Conservation (phyloP, 345 rosid species). For the Populus euphratica region DNA sequence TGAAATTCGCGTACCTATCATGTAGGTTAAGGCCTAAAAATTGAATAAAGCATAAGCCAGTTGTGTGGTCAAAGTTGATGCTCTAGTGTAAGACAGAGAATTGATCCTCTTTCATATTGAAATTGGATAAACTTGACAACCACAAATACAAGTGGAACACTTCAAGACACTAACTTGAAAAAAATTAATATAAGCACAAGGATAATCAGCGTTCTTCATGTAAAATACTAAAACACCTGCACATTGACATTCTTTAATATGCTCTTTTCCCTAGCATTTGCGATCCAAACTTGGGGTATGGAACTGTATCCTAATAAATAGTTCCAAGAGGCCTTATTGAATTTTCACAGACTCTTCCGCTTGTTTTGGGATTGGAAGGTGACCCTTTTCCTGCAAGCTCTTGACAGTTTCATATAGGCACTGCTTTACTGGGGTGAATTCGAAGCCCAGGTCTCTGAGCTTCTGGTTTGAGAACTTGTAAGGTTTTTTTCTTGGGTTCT, state of each 20-base stretch:
- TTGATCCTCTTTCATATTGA: background rate
- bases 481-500: slow-evolving; percentile 67
- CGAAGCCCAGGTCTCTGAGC: slow-evolving; percentile 74
- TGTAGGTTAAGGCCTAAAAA: too few species aligned
- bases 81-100: too few species aligned
- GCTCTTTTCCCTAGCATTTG: background rate
- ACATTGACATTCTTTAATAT: background rate
- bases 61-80: too few species aligned
- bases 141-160: background rate
- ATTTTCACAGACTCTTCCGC: slow-evolving; percentile 26
- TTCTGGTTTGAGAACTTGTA: slow-evolving; percentile 79
- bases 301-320: background rate
- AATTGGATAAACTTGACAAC: background rate
- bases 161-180: background rate
- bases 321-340: background rate
- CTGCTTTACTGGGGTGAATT: slow-evolving; percentile 76
- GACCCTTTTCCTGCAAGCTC: slow-evolving; percentile 86
- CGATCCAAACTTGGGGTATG: background rate
- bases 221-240: background rate
- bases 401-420: slow-evolving; percentile 82
- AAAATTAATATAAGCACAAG: background rate
- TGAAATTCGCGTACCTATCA: too few species aligned
- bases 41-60: too few species aligned
- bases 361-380: slow-evolving; percentile 58
- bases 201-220: background rate